Evolutionary conservation across 331 rosid species (phyloP).

Genomic region (Telfairia occidentalis): DNA sequence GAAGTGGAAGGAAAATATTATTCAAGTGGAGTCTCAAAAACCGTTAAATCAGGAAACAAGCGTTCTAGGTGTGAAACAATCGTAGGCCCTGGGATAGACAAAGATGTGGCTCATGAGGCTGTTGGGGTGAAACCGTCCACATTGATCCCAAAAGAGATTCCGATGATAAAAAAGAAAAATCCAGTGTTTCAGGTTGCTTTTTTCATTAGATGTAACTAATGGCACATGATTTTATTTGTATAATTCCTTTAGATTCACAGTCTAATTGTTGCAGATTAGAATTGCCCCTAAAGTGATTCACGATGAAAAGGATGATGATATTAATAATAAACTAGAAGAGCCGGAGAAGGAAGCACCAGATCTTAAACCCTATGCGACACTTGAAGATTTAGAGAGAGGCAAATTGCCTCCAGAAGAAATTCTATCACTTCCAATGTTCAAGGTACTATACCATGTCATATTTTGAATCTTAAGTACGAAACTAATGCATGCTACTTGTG

Average conservation of each 20-base stretch:
- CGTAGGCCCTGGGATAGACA: constrained; percentile 87
- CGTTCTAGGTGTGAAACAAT: constrained; percentile 56
- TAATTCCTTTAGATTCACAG: constrained; percentile 8
- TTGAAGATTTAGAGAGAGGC: constrained; percentile 59
- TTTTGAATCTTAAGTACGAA: background rate
- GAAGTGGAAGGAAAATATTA: constrained; percentile 30
- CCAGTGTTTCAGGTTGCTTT: constrained; percentile 50
- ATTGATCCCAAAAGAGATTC: constrained; percentile 85
- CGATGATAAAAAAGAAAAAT: constrained; percentile 65
- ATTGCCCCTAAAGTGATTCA: constrained; percentile 46
- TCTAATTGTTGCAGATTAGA: constrained; percentile 46
- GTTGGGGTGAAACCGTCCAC: constrained; percentile 75
- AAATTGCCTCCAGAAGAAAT: constrained; percentile 81
- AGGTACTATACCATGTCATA: constrained; percentile 33
- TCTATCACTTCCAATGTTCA: constrained; percentile 89
- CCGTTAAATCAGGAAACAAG: constrained; percentile 30
- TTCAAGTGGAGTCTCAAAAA: constrained; percentile 24
- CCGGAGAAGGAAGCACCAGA: constrained; percentile 37
- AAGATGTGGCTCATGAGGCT: constrained; percentile 75
- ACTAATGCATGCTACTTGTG: background rate
- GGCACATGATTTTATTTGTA: constrained; percentile 8
- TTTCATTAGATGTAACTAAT: constrained; percentile 18
- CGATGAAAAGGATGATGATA: constrained; percentile 35
- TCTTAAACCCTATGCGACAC: constrained; percentile 48
- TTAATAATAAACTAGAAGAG: constrained; percentile 32